These are phyloP conservation scores for Geotrichum histeridarum DNA, from an alignment of 1,139 yeast species.

Conservation along the genomic window DNA sequence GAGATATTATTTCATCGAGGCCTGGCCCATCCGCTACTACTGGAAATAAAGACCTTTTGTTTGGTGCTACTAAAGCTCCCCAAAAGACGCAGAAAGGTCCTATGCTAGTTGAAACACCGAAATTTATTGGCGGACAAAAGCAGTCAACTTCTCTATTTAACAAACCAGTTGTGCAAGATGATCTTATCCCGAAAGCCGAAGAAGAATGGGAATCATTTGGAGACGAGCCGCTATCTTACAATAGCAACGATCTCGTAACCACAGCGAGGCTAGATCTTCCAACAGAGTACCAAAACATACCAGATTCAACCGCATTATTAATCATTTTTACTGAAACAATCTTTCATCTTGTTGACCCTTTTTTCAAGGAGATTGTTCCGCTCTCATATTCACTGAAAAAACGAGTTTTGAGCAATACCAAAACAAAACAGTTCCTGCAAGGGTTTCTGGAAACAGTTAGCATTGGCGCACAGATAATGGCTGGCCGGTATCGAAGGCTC, in stretches of 20 bases:
- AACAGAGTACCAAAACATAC: conserved; percentile 10
- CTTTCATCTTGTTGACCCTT: conserved; percentile 22
- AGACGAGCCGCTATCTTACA: not conserved
- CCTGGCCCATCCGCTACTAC: conserved; percentile 6
- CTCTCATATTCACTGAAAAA: conserved; percentile 26
- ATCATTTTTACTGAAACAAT: conserved; percentile 21
- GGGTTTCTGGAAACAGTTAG: conserved; percentile 26
- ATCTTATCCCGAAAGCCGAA: not conserved
- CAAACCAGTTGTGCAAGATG: not conserved
- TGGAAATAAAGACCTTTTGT: not conserved
- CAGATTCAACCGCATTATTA: conserved; percentile 24
- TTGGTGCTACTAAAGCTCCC: not conserved
- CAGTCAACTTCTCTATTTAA: conserved; percentile 2
- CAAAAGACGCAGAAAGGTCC: not conserved
- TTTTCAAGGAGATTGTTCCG: conserved; percentile 26
- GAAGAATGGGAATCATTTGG: conserved; percentile 15
- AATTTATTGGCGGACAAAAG: not conserved
- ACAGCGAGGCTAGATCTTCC: not conserved
- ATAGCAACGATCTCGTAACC: not conserved
- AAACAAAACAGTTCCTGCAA: conserved; percentile 25
- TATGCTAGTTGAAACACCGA: not conserved
- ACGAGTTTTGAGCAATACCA: conserved; percentile 27
- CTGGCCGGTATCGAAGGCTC: conserved; percentile 27
- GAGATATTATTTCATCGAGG: conserved; percentile 11
- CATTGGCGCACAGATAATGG: conserved; percentile 27